phyloP scores from a whole-genome alignment of 306 rosid genomes.

The Abrus precatorius region DNA sequence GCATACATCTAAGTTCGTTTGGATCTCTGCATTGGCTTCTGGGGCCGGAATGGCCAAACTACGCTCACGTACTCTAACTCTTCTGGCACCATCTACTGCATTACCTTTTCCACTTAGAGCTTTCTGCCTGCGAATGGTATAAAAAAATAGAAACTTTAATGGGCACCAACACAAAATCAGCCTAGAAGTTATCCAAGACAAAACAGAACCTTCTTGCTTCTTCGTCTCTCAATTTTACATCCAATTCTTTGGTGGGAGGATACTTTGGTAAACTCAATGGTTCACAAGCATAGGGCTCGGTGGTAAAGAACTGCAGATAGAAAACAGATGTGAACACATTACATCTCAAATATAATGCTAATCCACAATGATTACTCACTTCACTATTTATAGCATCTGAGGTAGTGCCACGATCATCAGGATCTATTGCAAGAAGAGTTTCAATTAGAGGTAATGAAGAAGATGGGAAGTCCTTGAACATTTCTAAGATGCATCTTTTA shows the following conservation, averaged over 20 bases:
- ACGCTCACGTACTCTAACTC: slow-evolving; percentile 71
- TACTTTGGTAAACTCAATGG: slow-evolving; percentile 84
- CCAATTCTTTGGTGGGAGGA: slow-evolving; percentile 92
- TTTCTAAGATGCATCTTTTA: slow-evolving; percentile 68
- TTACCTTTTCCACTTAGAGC: slow-evolving; percentile 65
- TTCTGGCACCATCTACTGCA: slow-evolving; percentile 70
- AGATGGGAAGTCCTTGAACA: slow-evolving; percentile 79
- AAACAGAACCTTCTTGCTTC: slow-evolving; percentile 80
- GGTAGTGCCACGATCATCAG: slow-evolving; percentile 71
- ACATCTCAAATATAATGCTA: slow-evolving; percentile 34
- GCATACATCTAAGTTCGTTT: slow-evolving; percentile 81
- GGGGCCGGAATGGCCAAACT: slow-evolving; percentile 85
- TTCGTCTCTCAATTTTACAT: slow-evolving; percentile 83
- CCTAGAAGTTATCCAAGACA: slow-evolving; percentile 32
- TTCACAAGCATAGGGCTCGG: slow-evolving; percentile 84
- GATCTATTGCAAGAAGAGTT: slow-evolving; percentile 83
- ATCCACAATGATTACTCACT: slow-evolving; percentile 57
- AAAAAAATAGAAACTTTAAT: slow-evolving; percentile 29
- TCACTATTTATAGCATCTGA: slow-evolving; percentile 71
- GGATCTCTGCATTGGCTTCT: slow-evolving; percentile 88
- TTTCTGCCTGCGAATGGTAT: slow-evolving; percentile 68
- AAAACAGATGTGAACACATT: slow-evolving; percentile 40
- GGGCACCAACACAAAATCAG: slow-evolving; percentile 36
- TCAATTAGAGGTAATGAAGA: slow-evolving; percentile 77
- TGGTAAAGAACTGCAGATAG: slow-evolving; percentile 71